A percentile compares a stretch with the other conserved stretches of the same genome.
These are phyloP conservation scores for Glutinoglossum americanum DNA, from an alignment of 495 filamentous ascomycete genomes.

Conservation along the genomic window DNA sequence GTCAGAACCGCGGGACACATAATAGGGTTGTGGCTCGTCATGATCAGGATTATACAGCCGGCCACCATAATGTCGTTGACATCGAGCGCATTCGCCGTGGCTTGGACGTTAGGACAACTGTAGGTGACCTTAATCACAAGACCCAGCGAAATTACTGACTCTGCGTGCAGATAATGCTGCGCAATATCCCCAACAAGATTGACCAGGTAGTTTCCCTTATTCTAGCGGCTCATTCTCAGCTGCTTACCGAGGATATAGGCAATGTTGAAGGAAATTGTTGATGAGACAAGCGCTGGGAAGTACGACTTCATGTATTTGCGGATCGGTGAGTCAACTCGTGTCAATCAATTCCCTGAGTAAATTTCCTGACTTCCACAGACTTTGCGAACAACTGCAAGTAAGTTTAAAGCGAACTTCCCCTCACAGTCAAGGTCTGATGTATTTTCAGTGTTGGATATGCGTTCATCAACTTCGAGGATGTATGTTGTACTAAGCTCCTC, in stretches of 20 bases:
- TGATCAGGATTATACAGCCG: conserved; percentile 10
- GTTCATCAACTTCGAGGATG: conserved; percentile 84
- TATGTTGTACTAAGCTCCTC: conserved; percentile 26
- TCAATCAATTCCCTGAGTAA: not conserved
- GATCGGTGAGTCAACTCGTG: conserved; percentile 33
- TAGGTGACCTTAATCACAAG: conserved; percentile 19
- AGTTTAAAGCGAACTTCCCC: conserved; percentile 14
- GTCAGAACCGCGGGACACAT: not conserved
- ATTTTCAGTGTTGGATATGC: conserved; percentile 73
- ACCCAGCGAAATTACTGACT: conserved; percentile 9
- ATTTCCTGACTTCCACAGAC: conserved; percentile 22
- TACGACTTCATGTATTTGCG: conserved; percentile 94
- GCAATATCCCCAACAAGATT: conserved; percentile 87
- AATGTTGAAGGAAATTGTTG: conserved; percentile 56
- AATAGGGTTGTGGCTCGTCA: conserved; percentile 8
- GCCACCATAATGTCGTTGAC: conserved; percentile 47
- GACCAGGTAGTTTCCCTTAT: conserved; percentile 31
- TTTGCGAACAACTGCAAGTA: conserved; percentile 82
- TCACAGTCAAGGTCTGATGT: conserved; percentile 11
- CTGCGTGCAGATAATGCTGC: conserved; percentile 60
- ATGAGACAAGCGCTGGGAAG: conserved; percentile 53
- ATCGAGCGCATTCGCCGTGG: conserved; percentile 40
- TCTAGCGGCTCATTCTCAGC: not conserved
- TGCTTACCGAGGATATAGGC: conserved; percentile 15
- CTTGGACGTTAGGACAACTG: conserved; percentile 51